A percentile compares a stretch with the other conserved stretches of the same genome.
phyloP scores from a whole-genome alignment of 108 stramenopile genomes.

The Skeletonema tropicum region DNA sequence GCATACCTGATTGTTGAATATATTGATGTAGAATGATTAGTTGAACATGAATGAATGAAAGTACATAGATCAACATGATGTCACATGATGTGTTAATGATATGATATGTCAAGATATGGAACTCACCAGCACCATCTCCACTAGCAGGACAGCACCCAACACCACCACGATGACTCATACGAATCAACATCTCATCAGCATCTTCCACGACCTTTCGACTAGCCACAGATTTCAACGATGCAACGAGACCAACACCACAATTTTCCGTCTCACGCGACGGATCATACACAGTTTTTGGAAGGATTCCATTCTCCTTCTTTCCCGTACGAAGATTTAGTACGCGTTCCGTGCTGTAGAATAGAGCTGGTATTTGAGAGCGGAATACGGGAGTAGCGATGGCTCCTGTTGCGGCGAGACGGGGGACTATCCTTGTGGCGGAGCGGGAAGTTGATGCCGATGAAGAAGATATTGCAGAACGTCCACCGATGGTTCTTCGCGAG shows the following conservation, averaged over 20 bases:
- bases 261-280: conserved; percentile 80
- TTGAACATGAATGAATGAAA: neutral
- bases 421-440: neutral
- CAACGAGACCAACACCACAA: conserved; percentile 92
- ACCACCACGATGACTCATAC: conserved; percentile 97
- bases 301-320: conserved; percentile 13
- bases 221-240: conserved; percentile 82
- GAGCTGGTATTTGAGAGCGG: conserved; percentile 18
- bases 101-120: neutral
- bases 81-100: neutral
- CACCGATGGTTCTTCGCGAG: neutral
- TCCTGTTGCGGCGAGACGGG: conserved; percentile 2
- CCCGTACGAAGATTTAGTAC: conserved; percentile 60
- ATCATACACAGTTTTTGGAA: conserved; percentile 76
- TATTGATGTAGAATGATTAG: neutral
- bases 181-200: conserved; percentile 97
- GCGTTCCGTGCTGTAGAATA: conserved; percentile 71
- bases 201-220: conserved; percentile 90
- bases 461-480: neutral
- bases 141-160: conserved; percentile 91
- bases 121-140: conserved; percentile 92
- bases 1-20: conserved; percentile 62
- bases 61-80: conserved; percentile 5
- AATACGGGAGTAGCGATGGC: neutral
- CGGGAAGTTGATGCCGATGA: neutral